Base-by-base conservation (phyloP, 225 moss, liverwort and hornwort genomes). In the Pseudisothecium myosuroides region DNA sequence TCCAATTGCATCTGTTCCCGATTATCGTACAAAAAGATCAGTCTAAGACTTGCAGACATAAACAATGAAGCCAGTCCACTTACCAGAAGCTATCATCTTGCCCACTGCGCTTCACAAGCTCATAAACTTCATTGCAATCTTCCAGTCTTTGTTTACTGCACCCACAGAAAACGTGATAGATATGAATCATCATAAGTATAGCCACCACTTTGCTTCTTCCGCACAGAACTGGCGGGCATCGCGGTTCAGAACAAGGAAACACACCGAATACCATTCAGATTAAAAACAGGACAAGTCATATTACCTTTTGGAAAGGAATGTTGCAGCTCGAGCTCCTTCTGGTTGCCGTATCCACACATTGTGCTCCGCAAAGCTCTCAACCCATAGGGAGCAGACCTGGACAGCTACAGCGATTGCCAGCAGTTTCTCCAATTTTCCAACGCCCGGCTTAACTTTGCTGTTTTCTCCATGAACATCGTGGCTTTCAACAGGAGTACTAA, bases 331-430 rank as follows among this genome's bases (percentile, higher is more conserved):
- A 83, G 84, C 85, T 75, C 95, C 95, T 87, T 92, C 92, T 80
- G 94, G 95, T 90, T 95, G 95, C 85, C 92, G 94, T 80, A 94
- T 93, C 95, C 95, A 95, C 37, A 89, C 88, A 85, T 94, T 94
- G 60, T 95, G 87, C 88, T 94, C 90, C 63, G 88, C 89, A 87
- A 95, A 95, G 83, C 92, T 92, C 54, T 95, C 88, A 78, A 95
- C 90, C 95, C 95, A 95, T 60, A 92, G 36, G 20, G 93, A 92
- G 92, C 94, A 95, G 81, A 91, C 92, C 83, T 94, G 92, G 28
- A 94, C 88, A 86, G 95, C 95, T 82, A 93, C 94, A 89, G 92
- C 91, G 52, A 95, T 95, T 82, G 94, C 93, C 80, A 92, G 79
- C 83, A 91, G 82, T 85, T 94, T 95, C 91, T 95, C 95, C 84